Conservation (phyloP, 2,329 filamentous ascomycete species). For the Pseudocercospora pini-densiflorae region DNA sequence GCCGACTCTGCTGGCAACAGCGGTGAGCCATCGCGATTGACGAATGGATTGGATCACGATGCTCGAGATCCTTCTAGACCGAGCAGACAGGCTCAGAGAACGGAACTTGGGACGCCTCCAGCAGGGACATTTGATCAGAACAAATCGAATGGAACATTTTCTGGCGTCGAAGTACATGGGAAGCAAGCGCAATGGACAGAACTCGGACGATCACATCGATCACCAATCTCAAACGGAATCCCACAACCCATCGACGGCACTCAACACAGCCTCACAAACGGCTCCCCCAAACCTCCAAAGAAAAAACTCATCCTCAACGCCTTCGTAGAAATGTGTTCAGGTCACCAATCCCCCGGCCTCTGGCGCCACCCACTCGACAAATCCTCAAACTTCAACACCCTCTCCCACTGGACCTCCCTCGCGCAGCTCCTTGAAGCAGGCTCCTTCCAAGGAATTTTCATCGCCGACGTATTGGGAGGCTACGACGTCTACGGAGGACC, state of each 20-base stretch:
- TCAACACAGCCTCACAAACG: not conserved
- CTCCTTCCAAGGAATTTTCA: constrained; percentile 70
- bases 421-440: constrained; percentile 64
- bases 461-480: constrained; percentile 68
- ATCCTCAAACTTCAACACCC: constrained; percentile 64
- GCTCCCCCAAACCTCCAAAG: constrained; percentile 29
- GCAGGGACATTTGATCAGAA: not conserved
- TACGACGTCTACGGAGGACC: constrained; percentile 73
- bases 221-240: not conserved
- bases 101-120: not conserved
- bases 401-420: constrained; percentile 65
- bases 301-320: constrained; percentile 49
- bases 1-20: not conserved
- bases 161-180: not conserved
- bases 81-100: not conserved
- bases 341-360: constrained; percentile 61
- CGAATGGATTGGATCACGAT: not conserved
- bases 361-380: constrained; percentile 69
- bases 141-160: not conserved
- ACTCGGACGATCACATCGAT: not conserved
- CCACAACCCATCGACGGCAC: not conserved
- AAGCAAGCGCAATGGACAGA: not conserved
- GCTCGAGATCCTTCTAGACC: not conserved
- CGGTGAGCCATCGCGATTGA: not conserved
- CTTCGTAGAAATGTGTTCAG: constrained; percentile 47